A percentile compares a stretch with the other conserved stretches of the same genome.
phyloP scores from a whole-genome alignment of 2,329 filamentous ascomycete species.

The Ascosphaera apis region DNA sequence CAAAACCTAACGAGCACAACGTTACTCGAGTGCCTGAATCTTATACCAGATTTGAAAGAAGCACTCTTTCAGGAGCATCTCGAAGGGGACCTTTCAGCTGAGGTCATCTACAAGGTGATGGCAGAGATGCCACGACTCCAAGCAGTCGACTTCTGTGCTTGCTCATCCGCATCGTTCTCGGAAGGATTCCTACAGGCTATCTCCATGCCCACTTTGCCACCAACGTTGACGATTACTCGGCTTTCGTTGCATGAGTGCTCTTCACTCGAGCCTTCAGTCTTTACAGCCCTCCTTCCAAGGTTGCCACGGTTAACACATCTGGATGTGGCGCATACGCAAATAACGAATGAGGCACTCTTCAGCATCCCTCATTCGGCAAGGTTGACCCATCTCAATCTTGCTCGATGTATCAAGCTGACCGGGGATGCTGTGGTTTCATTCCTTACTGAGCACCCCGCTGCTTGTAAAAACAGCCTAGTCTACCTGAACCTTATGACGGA shows the following conservation, averaged over 20 bases:
- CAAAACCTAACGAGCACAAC: conserved; percentile 55
- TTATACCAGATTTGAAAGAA: conserved; percentile 52
- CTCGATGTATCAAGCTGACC: conserved; percentile 49
- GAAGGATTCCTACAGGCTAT: conserved; percentile 37
- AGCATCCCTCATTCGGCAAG: conserved; percentile 48
- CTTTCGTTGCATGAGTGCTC: conserved; percentile 61
- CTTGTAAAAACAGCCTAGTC: conserved; percentile 32
- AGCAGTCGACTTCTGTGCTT: conserved; percentile 56
- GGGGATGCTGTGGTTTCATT: conserved; percentile 47
- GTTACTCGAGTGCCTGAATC: conserved; percentile 43
- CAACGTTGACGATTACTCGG: conserved; percentile 34
- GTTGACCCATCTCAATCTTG: conserved; percentile 56
- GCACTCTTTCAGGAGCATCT: conserved; percentile 63
- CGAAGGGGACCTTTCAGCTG: conserved; percentile 47
- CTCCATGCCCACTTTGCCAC: conserved; percentile 23
- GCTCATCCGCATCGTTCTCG: conserved; percentile 44
- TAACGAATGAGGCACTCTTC: conserved; percentile 47
- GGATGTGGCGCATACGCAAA: conserved; percentile 54
- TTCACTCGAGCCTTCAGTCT: conserved; percentile 41
- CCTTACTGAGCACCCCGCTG: conserved; percentile 45
- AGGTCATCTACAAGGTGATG: conserved; percentile 48
- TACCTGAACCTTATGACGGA: conserved; percentile 55
- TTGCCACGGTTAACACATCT: conserved; percentile 48
- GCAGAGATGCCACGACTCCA: conserved; percentile 39
- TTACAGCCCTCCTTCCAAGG: conserved; percentile 49